A percentile compares a stretch with the other conserved stretches of the same genome.
Evolutionary conservation across 2,329 filamentous ascomycete species (phyloP).

Genomic region (Penicillium nordicum): DNA sequence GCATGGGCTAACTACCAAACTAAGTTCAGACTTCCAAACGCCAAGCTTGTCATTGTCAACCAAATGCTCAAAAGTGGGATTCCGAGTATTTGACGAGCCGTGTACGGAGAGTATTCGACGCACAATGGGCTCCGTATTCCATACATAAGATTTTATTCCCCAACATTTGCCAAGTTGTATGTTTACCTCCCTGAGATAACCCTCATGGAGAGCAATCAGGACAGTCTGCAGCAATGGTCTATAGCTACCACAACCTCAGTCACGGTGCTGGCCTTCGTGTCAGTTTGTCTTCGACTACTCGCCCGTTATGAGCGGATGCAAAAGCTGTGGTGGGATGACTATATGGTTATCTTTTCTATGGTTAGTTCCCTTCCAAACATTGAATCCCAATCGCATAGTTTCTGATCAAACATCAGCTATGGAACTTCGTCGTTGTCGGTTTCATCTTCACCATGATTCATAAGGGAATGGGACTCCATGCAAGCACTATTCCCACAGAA

Average conservation of each 20-base stretch:
- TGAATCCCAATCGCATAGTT: background rate
- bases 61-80: background rate
- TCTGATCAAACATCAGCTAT: background rate
- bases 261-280: conserved; percentile 41
- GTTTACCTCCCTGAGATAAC: background rate
- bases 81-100: background rate
- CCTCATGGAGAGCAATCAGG: background rate
- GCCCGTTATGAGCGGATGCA: conserved; percentile 45
- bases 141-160: background rate
- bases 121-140: background rate
- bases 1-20: background rate
- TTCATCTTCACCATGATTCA: background rate
- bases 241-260: conserved; percentile 42
- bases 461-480: background rate
- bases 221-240: conserved; percentile 45
- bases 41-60: background rate
- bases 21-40: background rate
- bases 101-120: background rate
- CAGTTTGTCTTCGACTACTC: conserved; percentile 42
- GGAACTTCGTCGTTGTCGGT: background rate
- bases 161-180: background rate
- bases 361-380: conserved; percentile 27
- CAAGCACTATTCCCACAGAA: background rate
- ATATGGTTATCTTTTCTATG: conserved; percentile 50
- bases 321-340: conserved; percentile 52